Evolutionary conservation across 768 basidiomycete genomes (phyloP).

Genomic region (Pisolithus orientalis): DNA sequence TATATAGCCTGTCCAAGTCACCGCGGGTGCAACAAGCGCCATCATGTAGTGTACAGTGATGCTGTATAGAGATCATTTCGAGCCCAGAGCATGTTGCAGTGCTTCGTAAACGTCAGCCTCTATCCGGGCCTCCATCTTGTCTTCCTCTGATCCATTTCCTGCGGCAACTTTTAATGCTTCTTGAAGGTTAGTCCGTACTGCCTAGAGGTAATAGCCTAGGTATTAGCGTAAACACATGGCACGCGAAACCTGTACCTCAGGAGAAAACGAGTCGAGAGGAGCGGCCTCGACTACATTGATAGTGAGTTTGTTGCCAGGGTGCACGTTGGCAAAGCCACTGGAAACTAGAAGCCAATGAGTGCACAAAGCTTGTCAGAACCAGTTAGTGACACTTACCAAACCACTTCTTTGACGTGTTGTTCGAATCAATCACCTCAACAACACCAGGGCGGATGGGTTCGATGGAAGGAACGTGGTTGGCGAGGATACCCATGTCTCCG

Average conservation of each 20-base stretch:
- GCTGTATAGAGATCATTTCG: constrained; percentile 28
- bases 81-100: constrained; percentile 75
- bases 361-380: background rate
- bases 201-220: constrained; percentile 41
- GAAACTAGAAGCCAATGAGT: constrained; percentile 55
- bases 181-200: constrained; percentile 81
- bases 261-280: constrained; percentile 82
- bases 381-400: constrained; percentile 62
- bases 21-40: constrained; percentile 1
- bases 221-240: background rate
- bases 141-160: constrained; percentile 86
- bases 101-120: constrained; percentile 97
- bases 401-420: constrained; percentile 83
- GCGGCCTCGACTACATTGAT: constrained; percentile 98
- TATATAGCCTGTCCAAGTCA: background rate
- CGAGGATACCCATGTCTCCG: constrained; percentile 98
- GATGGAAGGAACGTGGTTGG: constrained; percentile 97
- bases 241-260: constrained; percentile 55
- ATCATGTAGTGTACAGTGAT: too few species aligned
- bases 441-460: constrained; percentile 93
- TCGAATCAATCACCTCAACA: constrained; percentile 87
- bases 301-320: constrained; percentile 94
- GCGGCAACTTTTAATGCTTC: constrained; percentile 79
- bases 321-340: constrained; percentile 95
- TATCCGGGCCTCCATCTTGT: constrained; percentile 88